Percentiles rank a stretch among this genome's conserved stretches.
phyloP scores from a whole-genome alignment of 73 alveolate species.

The Durusdinium trenchii region DNA sequence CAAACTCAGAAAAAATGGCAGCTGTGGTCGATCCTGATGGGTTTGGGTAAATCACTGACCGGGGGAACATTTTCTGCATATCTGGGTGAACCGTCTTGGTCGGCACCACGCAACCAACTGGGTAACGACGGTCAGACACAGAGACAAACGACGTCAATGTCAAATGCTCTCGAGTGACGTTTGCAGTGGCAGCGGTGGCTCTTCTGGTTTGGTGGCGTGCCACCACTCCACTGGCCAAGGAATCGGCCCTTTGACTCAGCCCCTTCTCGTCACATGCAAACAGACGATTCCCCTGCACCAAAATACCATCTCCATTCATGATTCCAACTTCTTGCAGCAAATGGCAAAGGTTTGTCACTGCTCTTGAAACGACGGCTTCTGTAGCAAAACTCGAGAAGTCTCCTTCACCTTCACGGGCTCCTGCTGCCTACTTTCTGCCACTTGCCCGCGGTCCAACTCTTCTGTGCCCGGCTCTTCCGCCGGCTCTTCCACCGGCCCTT shows the following conservation, averaged over 20 bases:
- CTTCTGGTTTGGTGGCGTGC: conserved; percentile 16
- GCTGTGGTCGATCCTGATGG: neutral
- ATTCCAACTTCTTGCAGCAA: neutral
- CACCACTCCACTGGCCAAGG: neutral
- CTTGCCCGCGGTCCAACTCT: no score
- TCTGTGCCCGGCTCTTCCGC: no score
- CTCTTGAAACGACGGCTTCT: neutral
- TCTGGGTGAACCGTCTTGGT: neutral
- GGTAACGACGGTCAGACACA: neutral
- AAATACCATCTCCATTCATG: neutral
- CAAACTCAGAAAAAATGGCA: neutral
- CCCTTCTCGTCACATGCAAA: conserved; percentile 18
- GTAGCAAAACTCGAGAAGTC: no score
- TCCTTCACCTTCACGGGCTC: no score
- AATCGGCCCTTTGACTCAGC: neutral
- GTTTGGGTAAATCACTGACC: neutral
- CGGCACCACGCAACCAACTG: neutral
- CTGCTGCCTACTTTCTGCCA: no score
- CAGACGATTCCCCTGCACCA: neutral
- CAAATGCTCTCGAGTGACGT: neutral
- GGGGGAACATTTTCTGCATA: neutral
- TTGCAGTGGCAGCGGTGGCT: neutral
- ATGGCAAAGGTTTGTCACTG: neutral
- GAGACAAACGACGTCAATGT: neutral
- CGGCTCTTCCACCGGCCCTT: no score